Base-by-base conservation (phyloP, 2,329 filamentous ascomycete genomes). In the Aspergillus hortae region DNA sequence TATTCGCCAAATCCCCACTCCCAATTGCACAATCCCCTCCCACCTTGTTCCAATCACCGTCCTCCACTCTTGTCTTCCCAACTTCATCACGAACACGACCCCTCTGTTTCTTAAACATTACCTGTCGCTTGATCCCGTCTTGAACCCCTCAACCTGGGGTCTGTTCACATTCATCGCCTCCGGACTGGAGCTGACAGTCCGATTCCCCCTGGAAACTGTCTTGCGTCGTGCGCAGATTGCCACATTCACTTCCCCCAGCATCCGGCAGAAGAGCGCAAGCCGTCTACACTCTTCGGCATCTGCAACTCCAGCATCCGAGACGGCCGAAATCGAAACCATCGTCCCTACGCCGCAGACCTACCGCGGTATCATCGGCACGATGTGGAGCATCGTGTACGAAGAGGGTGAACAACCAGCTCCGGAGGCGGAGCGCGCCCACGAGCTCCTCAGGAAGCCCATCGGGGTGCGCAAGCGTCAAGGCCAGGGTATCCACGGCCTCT, bases 151-250 rank as follows among this genome's bases (percentile, higher is more conserved):
- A 41, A 82, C 88, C 12, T 97, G 95, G 77, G 90, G 87, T 17
- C 68, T 96, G 43, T 84, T 85, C 64, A 89, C 89, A 48, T 96
- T 97, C 72, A 78, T 89, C 59, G 85, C 89, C 12, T 91, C 89
- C 2, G 85, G 86, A 0, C 79, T 85, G 2, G 92, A 95, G 45
- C 82, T 97, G 30, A 88, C 94, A 62, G 72, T 96, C 59, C 92
- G 92, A 65, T 83, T 97, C 11, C 94, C 94, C 0, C 78, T 97
- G 4, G 94, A 99, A 73, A 97, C 92, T 0, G 88, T 96, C 14
- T 80, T 97, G 6, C 86, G 94, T 44, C 84, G 94, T 54, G 92
- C 90, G 4, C 94, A 99, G 71, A 87, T 94, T 53, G 79, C 86
- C 1, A 84, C 90, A 1, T 79, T 90, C 43, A 79, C 80, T 14